Evolutionary conservation across 2,329 filamentous ascomycete species (phyloP), one percentile per base, ranked within the genome.

Genomic region (Fusarium goolgardi): DNA sequence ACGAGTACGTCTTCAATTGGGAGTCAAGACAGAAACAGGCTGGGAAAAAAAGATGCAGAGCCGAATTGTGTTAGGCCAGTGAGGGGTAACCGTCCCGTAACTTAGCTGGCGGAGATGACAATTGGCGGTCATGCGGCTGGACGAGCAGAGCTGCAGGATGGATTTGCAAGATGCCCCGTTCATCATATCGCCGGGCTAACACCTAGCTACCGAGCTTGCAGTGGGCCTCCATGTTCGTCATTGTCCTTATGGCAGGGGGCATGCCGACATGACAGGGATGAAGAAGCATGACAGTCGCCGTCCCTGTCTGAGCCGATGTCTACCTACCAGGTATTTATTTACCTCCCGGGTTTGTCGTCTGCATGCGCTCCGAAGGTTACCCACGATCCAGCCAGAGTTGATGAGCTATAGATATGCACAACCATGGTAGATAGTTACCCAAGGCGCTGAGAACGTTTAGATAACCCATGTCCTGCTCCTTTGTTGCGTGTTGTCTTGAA

Each of bases 141-240:
- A 57, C 65, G 45, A 37, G 40, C 63, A 61, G 31, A 67, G 55
- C 59, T 71, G 57, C 65, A 66, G 53, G 62, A 58, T 58, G 70
- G 65, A 59, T 70, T 72, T 63, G 56, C 56, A 67, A 61, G 52
- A 62, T 67, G 61, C 34, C 71, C 63, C 34, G 60, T 73, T 69
- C 66, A 73, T 62, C 55, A 63, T 70, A 67, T 71, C 64, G 69
- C 56, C 57, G 34, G 60, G 40, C 71, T 73, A 73, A 56, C 59
- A 63, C 65, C 54, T 70, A 73, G 71, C 71, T 73, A 73, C 71
- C 71, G 71, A 73, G 63, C 68, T 66, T 73, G 61, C 55, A 59
- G 68, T 72, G 67, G 71, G 59, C 67, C 67, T 69, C 59, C 65
- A 72, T 71, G 68, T 71, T 72, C 71, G 70, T 73, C 71, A 73